Conservation (phyloP, 345 rosid genomes). For the Citrus medica region DNA sequence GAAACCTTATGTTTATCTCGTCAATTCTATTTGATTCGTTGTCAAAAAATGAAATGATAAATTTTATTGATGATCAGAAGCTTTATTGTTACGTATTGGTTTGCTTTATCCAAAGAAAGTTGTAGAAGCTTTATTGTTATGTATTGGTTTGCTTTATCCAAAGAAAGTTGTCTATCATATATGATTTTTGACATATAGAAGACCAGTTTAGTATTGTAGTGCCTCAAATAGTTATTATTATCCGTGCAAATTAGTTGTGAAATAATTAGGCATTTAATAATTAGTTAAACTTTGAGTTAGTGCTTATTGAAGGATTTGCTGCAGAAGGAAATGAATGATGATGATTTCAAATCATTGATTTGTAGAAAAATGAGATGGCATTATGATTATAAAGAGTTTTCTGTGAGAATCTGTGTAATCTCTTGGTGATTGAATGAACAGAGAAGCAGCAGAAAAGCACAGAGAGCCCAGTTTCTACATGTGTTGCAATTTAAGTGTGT, state of each 20-base stretch:
- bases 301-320: background rate
- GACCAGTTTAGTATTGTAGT: background rate
- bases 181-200: background rate
- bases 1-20: background rate
- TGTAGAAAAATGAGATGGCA: background rate
- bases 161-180: background rate
- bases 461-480: background rate
- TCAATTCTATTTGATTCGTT: background rate
- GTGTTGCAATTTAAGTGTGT: background rate
- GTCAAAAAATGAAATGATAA: background rate
- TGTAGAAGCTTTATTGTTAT: background rate
- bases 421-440: background rate
- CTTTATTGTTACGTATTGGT: background rate
- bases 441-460: background rate
- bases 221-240: background rate
- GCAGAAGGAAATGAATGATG: background rate
- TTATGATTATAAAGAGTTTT: background rate
- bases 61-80: background rate
- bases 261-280: background rate
- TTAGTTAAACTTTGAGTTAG: background rate
- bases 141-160: background rate
- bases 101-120: too few relatives aligned
- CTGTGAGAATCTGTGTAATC: background rate
- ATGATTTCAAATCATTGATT: background rate
- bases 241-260: background rate